These are phyloP conservation scores for Urtica urens DNA, from an alignment of 306 rosid genomes.

Conservation along the genomic window DNA sequence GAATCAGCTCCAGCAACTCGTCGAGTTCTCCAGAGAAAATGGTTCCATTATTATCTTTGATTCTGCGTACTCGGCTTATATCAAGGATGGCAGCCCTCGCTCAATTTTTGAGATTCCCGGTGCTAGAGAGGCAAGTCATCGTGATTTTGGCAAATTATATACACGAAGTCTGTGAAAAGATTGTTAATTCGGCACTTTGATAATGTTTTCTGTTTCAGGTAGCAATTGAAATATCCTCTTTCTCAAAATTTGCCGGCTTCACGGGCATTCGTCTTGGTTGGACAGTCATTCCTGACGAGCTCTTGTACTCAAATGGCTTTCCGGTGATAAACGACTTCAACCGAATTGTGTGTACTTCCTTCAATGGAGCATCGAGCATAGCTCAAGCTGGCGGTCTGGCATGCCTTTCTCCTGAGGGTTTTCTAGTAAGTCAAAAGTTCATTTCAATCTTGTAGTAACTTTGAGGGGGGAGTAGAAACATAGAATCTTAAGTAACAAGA, in stretches of 20 bases:
- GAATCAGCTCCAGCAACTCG: slow-evolving; percentile 44
- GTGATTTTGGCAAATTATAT: background rate
- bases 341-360: slow-evolving; percentile 33
- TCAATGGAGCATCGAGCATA: slow-evolving; percentile 28
- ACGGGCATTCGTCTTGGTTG: slow-evolving; percentile 31
- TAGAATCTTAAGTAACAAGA: background rate
- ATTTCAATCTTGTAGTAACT: background rate
- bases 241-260: slow-evolving; percentile 33
- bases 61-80: slow-evolving; percentile 54
- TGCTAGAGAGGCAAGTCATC: slow-evolving; percentile 41
- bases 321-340: slow-evolving; percentile 28
- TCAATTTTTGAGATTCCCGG: slow-evolving; percentile 62
- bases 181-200: background rate
- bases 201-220: slow-evolving; percentile 11
- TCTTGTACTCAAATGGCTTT: slow-evolving; percentile 22
- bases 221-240: slow-evolving; percentile 30
- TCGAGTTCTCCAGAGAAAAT: slow-evolving; percentile 47
- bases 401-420: slow-evolving; percentile 28
- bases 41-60: slow-evolving; percentile 65
- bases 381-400: slow-evolving; percentile 39
- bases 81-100: slow-evolving; percentile 50
- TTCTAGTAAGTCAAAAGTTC: slow-evolving; percentile 11
- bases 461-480: background rate
- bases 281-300: slow-evolving; percentile 33
- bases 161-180: background rate